phyloP scores from a whole-genome alignment of 2,329 filamentous ascomycete genomes.

The Verticillium nonalfalfae region DNA sequence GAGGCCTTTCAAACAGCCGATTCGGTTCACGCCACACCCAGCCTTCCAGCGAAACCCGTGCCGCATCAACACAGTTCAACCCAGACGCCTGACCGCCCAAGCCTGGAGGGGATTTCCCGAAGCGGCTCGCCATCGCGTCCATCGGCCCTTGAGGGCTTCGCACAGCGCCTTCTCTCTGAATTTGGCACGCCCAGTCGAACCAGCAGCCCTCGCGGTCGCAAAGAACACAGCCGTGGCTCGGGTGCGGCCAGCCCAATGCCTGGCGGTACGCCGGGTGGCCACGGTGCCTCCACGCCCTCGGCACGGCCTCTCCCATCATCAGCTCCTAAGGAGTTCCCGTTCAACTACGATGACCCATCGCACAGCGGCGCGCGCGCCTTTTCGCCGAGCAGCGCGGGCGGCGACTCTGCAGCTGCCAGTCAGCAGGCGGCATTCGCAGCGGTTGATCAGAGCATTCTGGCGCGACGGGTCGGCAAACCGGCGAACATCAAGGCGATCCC shows the following conservation, averaged over 20 bases:
- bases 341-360: conserved; percentile 27
- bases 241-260: conserved; percentile 24
- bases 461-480: conserved; percentile 46
- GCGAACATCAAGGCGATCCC: conserved; percentile 38
- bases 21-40: conserved; percentile 31
- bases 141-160: conserved; percentile 53
- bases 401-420: conserved; percentile 33
- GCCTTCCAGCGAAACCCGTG: conserved; percentile 14
- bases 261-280: conserved; percentile 13
- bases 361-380: conserved; percentile 25
- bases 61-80: conserved; percentile 17
- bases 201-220: conserved; percentile 42
- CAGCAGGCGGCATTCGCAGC: conserved; percentile 57
- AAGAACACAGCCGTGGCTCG: conserved; percentile 30
- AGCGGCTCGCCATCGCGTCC: conserved; percentile 45
- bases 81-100: conserved; percentile 33
- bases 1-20: conserved; percentile 59
- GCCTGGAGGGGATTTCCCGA: conserved; percentile 35
- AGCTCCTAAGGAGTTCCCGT: conserved; percentile 35
- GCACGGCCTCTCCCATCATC: conserved; percentile 25
- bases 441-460: conserved; percentile 56
- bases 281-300: conserved; percentile 22
- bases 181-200: conserved; percentile 47
- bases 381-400: conserved; percentile 29
- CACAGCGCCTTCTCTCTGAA: conserved; percentile 57